These are phyloP conservation scores for Leishmania arabica DNA, from an alignment of 208 protist species.

Conservation along the genomic window DNA sequence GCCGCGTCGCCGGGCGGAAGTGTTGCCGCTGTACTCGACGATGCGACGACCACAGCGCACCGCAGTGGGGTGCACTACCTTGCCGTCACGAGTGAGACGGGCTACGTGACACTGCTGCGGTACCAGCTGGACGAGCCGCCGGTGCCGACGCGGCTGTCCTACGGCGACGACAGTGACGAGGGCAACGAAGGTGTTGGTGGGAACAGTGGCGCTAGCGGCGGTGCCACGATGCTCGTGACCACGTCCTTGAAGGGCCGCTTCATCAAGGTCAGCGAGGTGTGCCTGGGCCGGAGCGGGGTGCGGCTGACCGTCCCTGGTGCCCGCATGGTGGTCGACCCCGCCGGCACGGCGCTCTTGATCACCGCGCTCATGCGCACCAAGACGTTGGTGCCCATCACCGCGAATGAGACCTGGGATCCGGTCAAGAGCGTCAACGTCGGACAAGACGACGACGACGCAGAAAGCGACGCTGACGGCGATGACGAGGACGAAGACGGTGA, in stretches of 20 bases:
- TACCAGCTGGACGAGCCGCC: constrained; percentile 86
- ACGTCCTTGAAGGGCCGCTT: constrained; percentile 82
- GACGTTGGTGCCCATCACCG: constrained; percentile 61
- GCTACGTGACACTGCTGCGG: constrained; percentile 94
- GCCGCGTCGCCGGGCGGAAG: not conserved
- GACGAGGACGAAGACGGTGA: constrained; percentile 19
- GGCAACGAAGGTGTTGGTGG: not conserved
- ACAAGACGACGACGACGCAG: constrained; percentile 25
- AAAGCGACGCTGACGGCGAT: constrained; percentile 26
- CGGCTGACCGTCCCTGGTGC: constrained; percentile 95
- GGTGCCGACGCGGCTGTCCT: constrained; percentile 38
- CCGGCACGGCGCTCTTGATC: constrained; percentile 96
- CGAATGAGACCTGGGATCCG: constrained; percentile 23
- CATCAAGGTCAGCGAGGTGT: constrained; percentile 95
- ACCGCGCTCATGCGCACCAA: constrained; percentile 81
- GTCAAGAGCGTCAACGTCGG: constrained; percentile 13
- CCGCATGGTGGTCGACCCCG: constrained; percentile 95
- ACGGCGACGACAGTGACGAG: constrained; percentile 20
- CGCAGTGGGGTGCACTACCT: constrained; percentile 88
- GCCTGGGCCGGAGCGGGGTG: constrained; percentile 96
- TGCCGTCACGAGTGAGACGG: constrained; percentile 94
- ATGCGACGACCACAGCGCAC: constrained; percentile 17
- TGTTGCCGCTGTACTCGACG: constrained; percentile 12
- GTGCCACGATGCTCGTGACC: constrained; percentile 34
- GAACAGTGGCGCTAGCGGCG: constrained; percentile 4